Base-by-base conservation (phyloP, 805 yeast genomes). In the Saccharomycopsis fermentans region DNA sequence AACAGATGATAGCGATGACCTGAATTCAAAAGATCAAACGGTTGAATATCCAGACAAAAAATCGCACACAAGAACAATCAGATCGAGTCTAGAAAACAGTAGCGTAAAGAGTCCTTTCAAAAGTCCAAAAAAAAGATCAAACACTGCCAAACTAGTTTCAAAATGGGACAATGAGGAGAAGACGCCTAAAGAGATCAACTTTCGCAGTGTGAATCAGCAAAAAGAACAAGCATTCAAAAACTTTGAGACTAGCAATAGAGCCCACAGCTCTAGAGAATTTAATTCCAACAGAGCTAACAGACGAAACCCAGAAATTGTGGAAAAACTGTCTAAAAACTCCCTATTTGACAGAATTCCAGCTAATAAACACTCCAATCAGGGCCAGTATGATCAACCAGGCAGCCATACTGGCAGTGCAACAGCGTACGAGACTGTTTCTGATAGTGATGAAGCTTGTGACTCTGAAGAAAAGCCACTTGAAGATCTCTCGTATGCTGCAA, bases 401-500 rank as follows among this genome's bases (percentile, higher is more conserved):
- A 21, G 27, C 14, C 9, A 34, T 4, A 39, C 24, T 26, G 39
- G 24, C n/a, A 37, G 36, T 19, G 26, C 21, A 2, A 39, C 32
- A 24, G 19, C 27, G 26, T 24, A 40, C 17, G 48, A 54, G 14
- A 29, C 35, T 37, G 21, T n/a, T 27, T 36, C 40, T 2, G 50
- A 54, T 26, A 47, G 39, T 1, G 16, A n/a, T 35, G 43, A 11
- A 11, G 47, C 35, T 12, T 12, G 36, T 8, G 17, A 37, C 11
- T 8, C 21, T 26, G 32, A 24, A 11, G 47, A n/a, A 14, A 27
- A 27, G 12, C 37, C 56, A 17, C 47, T 32, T n/a, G 27, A 29
- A n/a, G 27, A 29, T 8, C 29, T 54, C 21, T 35, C 56, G 6
- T 17, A 29, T 54, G 56, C 50, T 54, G 56, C 56, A 39, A 54